Base-by-base conservation (phyloP, 1,139 yeast species). In the Saccharomyces hybrid region DNA sequence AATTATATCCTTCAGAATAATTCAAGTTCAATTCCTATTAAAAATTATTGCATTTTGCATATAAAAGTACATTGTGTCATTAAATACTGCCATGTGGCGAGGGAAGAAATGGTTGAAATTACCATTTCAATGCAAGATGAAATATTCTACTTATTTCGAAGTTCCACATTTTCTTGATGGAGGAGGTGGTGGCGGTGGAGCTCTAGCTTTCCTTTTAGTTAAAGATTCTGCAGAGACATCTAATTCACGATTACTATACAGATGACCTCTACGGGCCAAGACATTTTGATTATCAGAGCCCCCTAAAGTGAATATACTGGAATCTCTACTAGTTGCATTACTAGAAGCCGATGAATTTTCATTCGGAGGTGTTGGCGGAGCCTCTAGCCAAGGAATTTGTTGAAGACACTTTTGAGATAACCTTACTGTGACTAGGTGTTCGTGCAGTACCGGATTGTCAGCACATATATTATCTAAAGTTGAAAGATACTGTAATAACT, bases 391-490 rank as follows among this genome's bases (percentile, higher is more conserved):
- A 2, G 77, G 71, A 2, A 86, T 78, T 38, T 60, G 60, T 0
- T 74, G 65, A 54, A 86, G 68, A 64, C 95, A 86, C 58, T 82
- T 78, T n/a, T 72, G 66, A 0, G 95, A 84, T 51, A 88, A 71
- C 52, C 82, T 76, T 38, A 78, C 75, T 0, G 89, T 83, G 1
- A 79, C 76, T 26, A 72, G 73, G 12, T 66, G 70, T 47, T 66
- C 69, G 4, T 21, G 59, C 64, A 54, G 62, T 56, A 57, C 61
- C 49, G 67, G 66, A 57, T 57, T 68, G 57, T 57, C 61, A 54
- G 56, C 60, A 56, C 63, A 68, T 56, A 64, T 65, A 54, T 65
- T 69, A 59, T 61, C 75, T 58, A 55, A 64, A 73, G 57, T 58
- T 32, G 68, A 65, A 46, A 86, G 72, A 58, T 78, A 77, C 14